Conservation (phyloP, 2,329 filamentous ascomycete genomes). For the Aspergillus cejpii region DNA sequence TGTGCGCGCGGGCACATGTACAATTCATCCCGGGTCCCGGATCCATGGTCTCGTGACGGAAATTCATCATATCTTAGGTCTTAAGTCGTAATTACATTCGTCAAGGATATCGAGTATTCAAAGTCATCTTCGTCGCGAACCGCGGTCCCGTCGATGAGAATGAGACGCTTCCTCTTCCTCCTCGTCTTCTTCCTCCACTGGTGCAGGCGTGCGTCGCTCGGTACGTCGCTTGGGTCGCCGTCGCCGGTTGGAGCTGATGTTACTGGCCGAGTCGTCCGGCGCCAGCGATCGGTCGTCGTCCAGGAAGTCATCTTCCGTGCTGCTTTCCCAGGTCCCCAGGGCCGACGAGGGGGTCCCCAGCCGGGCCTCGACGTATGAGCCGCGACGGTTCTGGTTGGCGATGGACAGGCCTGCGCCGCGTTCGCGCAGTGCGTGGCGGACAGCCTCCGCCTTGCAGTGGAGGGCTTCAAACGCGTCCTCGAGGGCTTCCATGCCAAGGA, state of each 20-base stretch:
- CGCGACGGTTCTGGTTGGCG: constrained; percentile 42
- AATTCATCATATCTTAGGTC: background rate
- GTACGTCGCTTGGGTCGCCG: constrained; percentile 43
- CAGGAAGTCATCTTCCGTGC: constrained; percentile 41
- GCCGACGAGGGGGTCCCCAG: constrained; percentile 39
- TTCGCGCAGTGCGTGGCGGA: constrained; percentile 71
- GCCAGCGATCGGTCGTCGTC: constrained; percentile 43
- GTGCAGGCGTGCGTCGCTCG: constrained; percentile 45
- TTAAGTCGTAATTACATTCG: background rate
- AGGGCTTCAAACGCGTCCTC: constrained; percentile 90
- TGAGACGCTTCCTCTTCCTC: constrained; percentile 25
- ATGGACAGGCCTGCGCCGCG: constrained; percentile 67
- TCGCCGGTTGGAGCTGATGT: constrained; percentile 43
- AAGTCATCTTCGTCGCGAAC: constrained; percentile 20
- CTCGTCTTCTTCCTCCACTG: constrained; percentile 45
- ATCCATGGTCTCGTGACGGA: no score
- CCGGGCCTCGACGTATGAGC: constrained; percentile 37
- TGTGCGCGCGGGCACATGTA: background rate
- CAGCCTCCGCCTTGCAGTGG: constrained; percentile 75
- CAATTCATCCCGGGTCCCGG: background rate
- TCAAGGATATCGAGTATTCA: background rate
- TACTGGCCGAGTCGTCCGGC: constrained; percentile 47
- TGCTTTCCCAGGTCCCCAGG: constrained; percentile 34
- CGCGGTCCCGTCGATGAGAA: constrained; percentile 23
- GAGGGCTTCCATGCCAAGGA: constrained; percentile 84